Evolutionary conservation across 768 basidiomycete species (phyloP).

Genomic region (Leccinum disarticulatum): DNA sequence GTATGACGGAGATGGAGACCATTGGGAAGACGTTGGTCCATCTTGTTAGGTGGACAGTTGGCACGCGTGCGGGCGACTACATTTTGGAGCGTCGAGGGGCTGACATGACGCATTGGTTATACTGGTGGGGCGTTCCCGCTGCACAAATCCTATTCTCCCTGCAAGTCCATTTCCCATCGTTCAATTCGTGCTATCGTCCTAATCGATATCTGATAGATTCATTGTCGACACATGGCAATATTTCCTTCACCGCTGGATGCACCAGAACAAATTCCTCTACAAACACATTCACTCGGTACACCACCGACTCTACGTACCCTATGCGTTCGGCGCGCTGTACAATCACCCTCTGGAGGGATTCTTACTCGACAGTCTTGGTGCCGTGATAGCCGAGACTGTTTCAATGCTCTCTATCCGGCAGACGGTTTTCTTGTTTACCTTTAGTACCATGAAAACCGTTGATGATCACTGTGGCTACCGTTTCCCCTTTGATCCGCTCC

Average conservation of each 20-base stretch:
- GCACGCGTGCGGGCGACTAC: conserved; percentile 38
- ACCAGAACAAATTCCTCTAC: conserved; percentile 88
- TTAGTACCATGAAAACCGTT: conserved; percentile 90
- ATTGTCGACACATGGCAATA: conserved; percentile 98
- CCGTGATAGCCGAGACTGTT: conserved; percentile 68
- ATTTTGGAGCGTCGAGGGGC: conserved; percentile 39
- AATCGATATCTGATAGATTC: conserved; percentile 53
- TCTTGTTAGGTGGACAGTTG: conserved; percentile 39
- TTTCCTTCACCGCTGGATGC: conserved; percentile 91
- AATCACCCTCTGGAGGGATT: conserved; percentile 97
- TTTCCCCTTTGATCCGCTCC: conserved; percentile 90
- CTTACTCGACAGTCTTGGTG: conserved; percentile 81
- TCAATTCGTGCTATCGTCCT: not conserved
- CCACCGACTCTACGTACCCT: conserved; percentile 94
- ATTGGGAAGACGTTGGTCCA: conserved; percentile 42
- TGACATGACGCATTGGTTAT: conserved; percentile 59
- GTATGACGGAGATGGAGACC: conserved; percentile 44
- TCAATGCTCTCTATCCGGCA: conserved; percentile 78
- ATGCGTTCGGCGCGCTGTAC: conserved; percentile 95
- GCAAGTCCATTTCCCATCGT: conserved; percentile 50
- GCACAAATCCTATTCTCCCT: conserved; percentile 75
- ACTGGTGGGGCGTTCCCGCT: conserved; percentile 92
- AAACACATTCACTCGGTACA: conserved; percentile 91
- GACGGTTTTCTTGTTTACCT: conserved; percentile 75
- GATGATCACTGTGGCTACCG: conserved; percentile 94